Evolutionary conservation across 495 filamentous ascomycete genomes (phyloP).

Genomic region (Penicillium pancosmium): DNA sequence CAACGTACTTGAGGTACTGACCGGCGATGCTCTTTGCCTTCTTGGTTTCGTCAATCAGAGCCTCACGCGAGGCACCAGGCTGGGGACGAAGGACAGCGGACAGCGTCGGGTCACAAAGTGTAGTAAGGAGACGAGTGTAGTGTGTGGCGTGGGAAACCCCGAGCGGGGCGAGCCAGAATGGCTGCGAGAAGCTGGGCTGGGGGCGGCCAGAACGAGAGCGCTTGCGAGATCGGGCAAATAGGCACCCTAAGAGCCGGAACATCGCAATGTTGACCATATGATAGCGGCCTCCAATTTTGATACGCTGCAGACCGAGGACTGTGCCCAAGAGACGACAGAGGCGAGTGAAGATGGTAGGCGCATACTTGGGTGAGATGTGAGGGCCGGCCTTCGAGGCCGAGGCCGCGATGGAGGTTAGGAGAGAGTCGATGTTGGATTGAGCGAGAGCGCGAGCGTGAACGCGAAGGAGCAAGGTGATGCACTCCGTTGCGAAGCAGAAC

Average conservation of each 20-base stretch:
- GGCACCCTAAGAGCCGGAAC: conserved; percentile 62
- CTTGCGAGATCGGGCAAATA: conserved; percentile 60
- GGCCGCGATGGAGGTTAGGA: conserved; percentile 58
- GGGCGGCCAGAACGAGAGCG: conserved; percentile 42
- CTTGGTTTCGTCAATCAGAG: conserved; percentile 74
- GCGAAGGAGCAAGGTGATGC: conserved; percentile 59
- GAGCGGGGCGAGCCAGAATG: conserved; percentile 51
- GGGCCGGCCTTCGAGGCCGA: conserved; percentile 51
- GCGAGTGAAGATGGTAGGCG: conserved; percentile 59
- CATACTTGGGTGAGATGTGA: conserved; percentile 38
- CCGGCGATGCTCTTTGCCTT: conserved; percentile 75
- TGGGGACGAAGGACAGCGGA: conserved; percentile 64
- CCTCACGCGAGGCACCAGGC: conserved; percentile 36
- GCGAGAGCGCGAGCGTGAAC: conserved; percentile 55
- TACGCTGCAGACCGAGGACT: conserved; percentile 61
- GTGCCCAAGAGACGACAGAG: conserved; percentile 61
- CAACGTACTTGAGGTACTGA: conserved; percentile 70
- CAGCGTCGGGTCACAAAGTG: conserved; percentile 77
- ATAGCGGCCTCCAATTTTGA: conserved; percentile 68
- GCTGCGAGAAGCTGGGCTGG: conserved; percentile 31
- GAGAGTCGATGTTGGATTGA: conserved; percentile 71
- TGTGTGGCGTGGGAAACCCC: conserved; percentile 57
- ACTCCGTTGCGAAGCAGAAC: conserved; percentile 60
- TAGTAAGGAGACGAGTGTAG: conserved; percentile 71
- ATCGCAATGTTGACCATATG: conserved; percentile 68